Conservation (phyloP, 1,284 basidiomycete genomes). For the Ceratobasidium theobromae region DNA sequence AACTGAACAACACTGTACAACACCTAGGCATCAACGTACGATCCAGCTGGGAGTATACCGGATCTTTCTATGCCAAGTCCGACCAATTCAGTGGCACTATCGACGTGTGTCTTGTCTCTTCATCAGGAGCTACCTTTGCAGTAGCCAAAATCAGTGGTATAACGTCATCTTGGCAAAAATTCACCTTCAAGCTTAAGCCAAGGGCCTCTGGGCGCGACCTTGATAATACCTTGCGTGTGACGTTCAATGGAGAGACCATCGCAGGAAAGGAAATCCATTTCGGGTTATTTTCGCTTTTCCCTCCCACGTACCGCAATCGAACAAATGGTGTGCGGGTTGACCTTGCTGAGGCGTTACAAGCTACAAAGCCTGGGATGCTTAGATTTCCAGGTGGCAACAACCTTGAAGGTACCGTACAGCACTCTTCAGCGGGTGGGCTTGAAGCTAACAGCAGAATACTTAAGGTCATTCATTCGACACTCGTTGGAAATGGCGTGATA, state of each 20-base stretch:
- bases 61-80: slow-evolving; percentile 61
- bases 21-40: slow-evolving; percentile 62
- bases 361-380: slow-evolving; percentile 64
- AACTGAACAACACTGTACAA: no score
- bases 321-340: slow-evolving; percentile 66
- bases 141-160: slow-evolving; percentile 14
- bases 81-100: slow-evolving; percentile 51
- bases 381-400: slow-evolving; percentile 67
- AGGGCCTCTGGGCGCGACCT: slow-evolving; percentile 45
- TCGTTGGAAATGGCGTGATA: slow-evolving; percentile 70
- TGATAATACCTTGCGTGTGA: slow-evolving; percentile 57
- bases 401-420: slow-evolving; percentile 44
- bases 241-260: slow-evolving; percentile 46
- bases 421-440: not conserved
- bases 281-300: slow-evolving; percentile 68
- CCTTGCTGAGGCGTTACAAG: slow-evolving; percentile 60
- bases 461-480: slow-evolving; percentile 46
- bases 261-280: slow-evolving; percentile 58
- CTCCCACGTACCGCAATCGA: slow-evolving; percentile 63
- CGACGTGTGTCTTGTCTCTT: slow-evolving; percentile 39
- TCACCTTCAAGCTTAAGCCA: slow-evolving; percentile 52
- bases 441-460: not conserved
- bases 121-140: slow-evolving; percentile 30
- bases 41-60: slow-evolving; percentile 58
- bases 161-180: slow-evolving; percentile 51